phyloP scores from a whole-genome alignment of 163 green algal species.

The Volvox carteri region DNA sequence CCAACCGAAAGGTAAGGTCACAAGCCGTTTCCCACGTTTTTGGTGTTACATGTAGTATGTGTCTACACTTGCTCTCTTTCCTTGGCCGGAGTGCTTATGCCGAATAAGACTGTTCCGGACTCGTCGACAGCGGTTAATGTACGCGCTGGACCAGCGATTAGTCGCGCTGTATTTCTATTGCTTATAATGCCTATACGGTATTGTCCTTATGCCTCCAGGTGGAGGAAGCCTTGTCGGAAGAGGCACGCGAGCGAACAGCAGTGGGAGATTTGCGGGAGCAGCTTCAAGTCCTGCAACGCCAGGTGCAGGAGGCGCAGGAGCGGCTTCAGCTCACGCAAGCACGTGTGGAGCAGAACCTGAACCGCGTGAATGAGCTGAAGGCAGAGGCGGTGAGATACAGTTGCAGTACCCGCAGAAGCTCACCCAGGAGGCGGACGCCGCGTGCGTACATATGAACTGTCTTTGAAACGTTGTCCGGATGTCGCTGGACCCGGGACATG shows the following conservation, averaged over 20 bases:
- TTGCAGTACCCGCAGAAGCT: no score
- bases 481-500: no score
- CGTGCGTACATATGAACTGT: no score
- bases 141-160: no score
- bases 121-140: no score
- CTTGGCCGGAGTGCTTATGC: no score
- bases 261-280: conserved; percentile 79
- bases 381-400: conserved; percentile 69
- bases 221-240: conserved; percentile 78
- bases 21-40: neutral
- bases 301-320: conserved; percentile 81
- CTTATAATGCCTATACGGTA: no score
- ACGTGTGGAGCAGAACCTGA: conserved; percentile 82
- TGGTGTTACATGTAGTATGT: neutral
- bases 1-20: conserved; percentile 72
- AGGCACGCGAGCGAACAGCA: conserved; percentile 71
- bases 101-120: no score
- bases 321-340: conserved; percentile 72
- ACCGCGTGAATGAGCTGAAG: conserved; percentile 81
- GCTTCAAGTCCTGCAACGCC: conserved; percentile 76
- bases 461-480: no score
- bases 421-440: no score
- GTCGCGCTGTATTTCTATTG: no score
- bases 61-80: neutral
- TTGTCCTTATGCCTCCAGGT: no score